Evolutionary conservation across 345 rosid genomes (phyloP).

Genomic region (Atalantia buxifolia): DNA sequence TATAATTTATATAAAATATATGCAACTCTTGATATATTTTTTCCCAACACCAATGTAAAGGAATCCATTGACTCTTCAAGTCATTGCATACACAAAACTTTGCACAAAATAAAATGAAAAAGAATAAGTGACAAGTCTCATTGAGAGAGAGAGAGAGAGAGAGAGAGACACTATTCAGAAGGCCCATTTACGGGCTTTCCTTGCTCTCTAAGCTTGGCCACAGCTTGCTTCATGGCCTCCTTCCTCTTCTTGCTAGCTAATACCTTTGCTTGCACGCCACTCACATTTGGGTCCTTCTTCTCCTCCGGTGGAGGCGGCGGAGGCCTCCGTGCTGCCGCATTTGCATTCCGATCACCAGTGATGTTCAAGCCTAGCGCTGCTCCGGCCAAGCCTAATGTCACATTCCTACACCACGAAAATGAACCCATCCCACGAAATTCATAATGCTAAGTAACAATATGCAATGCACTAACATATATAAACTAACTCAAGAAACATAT

Average conservation of each 20-base stretch:
- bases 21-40: neutral
- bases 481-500: neutral
- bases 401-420: conserved; percentile 29
- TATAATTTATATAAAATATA: neutral
- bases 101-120: neutral
- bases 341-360: conserved; percentile 30
- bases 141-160: neutral
- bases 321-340: conserved; percentile 61
- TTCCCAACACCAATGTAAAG: neutral
- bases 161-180: neutral
- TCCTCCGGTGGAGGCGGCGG: conserved; percentile 57
- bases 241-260: conserved; percentile 81
- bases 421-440: neutral
- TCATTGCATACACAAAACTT: neutral
- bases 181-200: conserved; percentile 43
- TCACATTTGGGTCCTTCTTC: conserved; percentile 71
- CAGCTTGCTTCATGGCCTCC: conserved; percentile 44
- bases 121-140: neutral
- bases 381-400: conserved; percentile 41
- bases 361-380: conserved; percentile 44
- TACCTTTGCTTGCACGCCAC: conserved; percentile 77
- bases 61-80: neutral
- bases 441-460: neutral
- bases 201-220: conserved; percentile 65
- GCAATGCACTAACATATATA: neutral